Percentiles rank a stretch among this genome's conserved stretches.
Conservation (phyloP, 2,329 filamentous ascomycete species). For the Clonostachys solani region DNA sequence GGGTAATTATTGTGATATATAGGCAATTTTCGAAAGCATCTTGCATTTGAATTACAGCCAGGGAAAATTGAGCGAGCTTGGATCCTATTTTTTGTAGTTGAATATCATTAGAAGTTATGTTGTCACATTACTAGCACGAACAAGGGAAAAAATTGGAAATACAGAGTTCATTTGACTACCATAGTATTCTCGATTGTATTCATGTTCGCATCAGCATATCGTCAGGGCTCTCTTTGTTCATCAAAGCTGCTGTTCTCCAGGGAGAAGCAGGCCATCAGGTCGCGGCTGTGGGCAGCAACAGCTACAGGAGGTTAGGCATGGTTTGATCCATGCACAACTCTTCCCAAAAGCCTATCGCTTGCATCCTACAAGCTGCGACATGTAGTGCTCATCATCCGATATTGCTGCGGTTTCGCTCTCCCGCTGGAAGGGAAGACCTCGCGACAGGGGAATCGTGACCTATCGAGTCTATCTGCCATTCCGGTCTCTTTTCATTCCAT, state of each 20-base stretch:
- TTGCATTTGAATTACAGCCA: no score
- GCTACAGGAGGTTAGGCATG: slow-evolving; percentile 29
- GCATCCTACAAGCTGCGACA: slow-evolving; percentile 14
- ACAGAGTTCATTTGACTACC: no score
- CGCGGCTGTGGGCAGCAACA: slow-evolving; percentile 11
- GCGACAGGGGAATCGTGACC: neutral
- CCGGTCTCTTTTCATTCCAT: no score
- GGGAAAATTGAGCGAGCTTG: no score
- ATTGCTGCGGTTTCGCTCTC: slow-evolving; percentile 1
- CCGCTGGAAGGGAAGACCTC: neutral
- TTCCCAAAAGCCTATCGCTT: slow-evolving; percentile 14
- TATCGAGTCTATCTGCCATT: no score
- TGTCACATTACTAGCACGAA: no score
- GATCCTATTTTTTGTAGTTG: no score
- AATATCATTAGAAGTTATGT: no score
- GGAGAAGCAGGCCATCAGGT: slow-evolving; percentile 25
- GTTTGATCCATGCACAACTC: slow-evolving; percentile 7
- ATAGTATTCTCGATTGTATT: no score
- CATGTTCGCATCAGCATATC: slow-evolving; percentile 5
- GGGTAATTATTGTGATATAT: neutral
- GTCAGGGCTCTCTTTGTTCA: slow-evolving; percentile 61
- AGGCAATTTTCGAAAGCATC: neutral
- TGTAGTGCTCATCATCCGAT: slow-evolving; percentile 45
- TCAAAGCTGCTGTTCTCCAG: slow-evolving; percentile 26
- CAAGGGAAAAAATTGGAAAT: no score